Conservation (phyloP, 495 filamentous ascomycete genomes). For the Neurospora africana region DNA sequence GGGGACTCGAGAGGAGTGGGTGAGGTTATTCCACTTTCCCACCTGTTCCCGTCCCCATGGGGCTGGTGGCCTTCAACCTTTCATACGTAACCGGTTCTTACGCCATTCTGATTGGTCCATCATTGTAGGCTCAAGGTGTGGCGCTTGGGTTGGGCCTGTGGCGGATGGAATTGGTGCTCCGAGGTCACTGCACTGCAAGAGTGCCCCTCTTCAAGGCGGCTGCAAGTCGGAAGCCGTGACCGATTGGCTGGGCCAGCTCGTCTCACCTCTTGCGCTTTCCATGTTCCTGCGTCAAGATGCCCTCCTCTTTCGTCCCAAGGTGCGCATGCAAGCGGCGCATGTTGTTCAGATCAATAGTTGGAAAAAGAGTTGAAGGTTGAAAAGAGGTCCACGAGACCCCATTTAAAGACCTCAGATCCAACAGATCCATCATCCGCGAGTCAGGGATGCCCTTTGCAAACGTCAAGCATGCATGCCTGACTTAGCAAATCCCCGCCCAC, state of each 20-base stretch:
- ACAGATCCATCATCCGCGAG: not conserved
- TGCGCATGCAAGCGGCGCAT: not conserved
- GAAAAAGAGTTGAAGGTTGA: not conserved
- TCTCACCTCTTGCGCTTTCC: not conserved
- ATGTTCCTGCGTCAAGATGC: not conserved
- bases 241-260: not conserved
- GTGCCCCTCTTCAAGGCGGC: not conserved
- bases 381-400: not conserved
- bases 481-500: not conserved
- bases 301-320: not conserved
- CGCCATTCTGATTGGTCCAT: not conserved
- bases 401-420: not conserved
- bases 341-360: not conserved
- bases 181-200: not conserved
- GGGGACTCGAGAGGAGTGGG: not conserved
- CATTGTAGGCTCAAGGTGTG: not conserved
- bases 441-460: not conserved
- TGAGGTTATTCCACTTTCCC: constrained; percentile 3
- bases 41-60: not conserved
- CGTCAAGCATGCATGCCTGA: not conserved
- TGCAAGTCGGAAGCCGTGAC: not conserved
- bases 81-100: not conserved
- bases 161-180: not conserved
- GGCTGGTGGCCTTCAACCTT: not conserved
- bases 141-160: not conserved